phyloP scores from a whole-genome alignment of 805 yeast species.

The Scheffersomyces stipitis region DNA sequence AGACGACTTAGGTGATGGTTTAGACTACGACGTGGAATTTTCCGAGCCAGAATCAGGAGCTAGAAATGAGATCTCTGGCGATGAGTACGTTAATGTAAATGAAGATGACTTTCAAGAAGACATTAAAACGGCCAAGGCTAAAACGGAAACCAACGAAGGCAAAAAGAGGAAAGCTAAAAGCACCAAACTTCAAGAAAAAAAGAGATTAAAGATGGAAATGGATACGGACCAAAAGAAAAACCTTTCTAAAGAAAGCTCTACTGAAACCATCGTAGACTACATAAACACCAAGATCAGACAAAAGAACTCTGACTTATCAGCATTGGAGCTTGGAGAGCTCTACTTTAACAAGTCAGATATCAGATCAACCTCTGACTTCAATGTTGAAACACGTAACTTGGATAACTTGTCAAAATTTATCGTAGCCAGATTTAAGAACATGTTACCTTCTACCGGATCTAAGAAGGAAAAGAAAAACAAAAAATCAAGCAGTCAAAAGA shows the following conservation, averaged over 20 bases:
- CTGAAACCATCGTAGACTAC: slow-evolving; percentile 66
- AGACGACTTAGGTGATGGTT: slow-evolving; percentile 81
- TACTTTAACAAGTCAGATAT: slow-evolving; percentile 58
- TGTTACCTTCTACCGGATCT: slow-evolving; percentile 37
- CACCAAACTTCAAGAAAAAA: slow-evolving; percentile 60
- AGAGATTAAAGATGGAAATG: slow-evolving; percentile 63
- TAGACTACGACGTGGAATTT: slow-evolving; percentile 55
- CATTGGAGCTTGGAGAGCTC: slow-evolving; percentile 70
- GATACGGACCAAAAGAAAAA: slow-evolving; percentile 58
- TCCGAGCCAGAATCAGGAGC: slow-evolving; percentile 16
- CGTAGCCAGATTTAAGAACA: slow-evolving; percentile 46
- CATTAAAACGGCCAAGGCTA: slow-evolving; percentile 6
- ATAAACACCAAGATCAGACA: slow-evolving; percentile 61
- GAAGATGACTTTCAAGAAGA: slow-evolving; percentile 6
- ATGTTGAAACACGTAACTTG: slow-evolving; percentile 49
- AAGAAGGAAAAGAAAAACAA: slow-evolving; percentile 27
- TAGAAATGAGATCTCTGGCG: slow-evolving; percentile 20
- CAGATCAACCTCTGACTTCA: slow-evolving; percentile 59
- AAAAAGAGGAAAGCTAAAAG: slow-evolving; percentile 23
- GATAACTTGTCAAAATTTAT: slow-evolving; percentile 59
- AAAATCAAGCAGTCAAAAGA: slow-evolving; percentile 6
- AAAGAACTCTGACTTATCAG: slow-evolving; percentile 64
- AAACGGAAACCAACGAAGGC: slow-evolving; percentile 9
- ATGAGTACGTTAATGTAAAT: slow-evolving; percentile 17
- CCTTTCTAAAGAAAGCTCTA: slow-evolving; percentile 49